phyloP scores from a whole-genome alignment of 257 asterid genomes.

The Dorcoceras hygrometricum region DNA sequence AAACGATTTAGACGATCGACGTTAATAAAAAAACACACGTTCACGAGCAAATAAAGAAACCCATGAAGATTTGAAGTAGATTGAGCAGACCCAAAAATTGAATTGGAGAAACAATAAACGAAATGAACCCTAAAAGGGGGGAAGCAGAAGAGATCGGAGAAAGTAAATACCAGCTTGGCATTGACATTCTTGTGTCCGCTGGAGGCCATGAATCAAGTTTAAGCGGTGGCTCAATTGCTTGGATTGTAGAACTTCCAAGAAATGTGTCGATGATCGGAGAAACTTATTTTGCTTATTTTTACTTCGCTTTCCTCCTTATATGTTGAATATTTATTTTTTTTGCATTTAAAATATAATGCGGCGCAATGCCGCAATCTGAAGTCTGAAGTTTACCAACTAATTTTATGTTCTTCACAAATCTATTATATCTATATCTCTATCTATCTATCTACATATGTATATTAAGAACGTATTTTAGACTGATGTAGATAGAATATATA shows the following conservation, averaged over 20 bases:
- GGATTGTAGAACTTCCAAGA: not conserved
- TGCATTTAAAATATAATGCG: no score
- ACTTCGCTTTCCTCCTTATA: not conserved
- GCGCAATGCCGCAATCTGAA: not conserved
- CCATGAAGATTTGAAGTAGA: not conserved
- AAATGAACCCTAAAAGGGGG: not conserved
- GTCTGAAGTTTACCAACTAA: no score
- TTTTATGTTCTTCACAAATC: no score
- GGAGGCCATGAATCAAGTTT: constrained; percentile 46
- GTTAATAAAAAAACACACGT: constrained; percentile 12
- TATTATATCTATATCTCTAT: no score
- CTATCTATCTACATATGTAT: no score
- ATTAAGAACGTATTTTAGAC: no score
- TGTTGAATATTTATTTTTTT: no score
- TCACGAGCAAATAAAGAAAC: not conserved
- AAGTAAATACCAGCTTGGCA: constrained; percentile 57
- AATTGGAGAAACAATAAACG: not conserved
- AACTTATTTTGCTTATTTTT: no score
- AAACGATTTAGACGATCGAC: constrained; percentile 8
- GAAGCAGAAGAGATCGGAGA: not conserved
- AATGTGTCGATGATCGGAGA: not conserved
- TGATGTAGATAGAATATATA: no score
- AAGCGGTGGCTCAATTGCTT: not conserved
- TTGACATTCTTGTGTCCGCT: constrained; percentile 67
- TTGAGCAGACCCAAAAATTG: constrained; percentile 20